Percentiles rank a stretch among this genome's conserved stretches.
These are phyloP conservation scores for Phalaenopsis aphrodite DNA, from an alignment of 106 monocot genomes.

Conservation along the genomic window DNA sequence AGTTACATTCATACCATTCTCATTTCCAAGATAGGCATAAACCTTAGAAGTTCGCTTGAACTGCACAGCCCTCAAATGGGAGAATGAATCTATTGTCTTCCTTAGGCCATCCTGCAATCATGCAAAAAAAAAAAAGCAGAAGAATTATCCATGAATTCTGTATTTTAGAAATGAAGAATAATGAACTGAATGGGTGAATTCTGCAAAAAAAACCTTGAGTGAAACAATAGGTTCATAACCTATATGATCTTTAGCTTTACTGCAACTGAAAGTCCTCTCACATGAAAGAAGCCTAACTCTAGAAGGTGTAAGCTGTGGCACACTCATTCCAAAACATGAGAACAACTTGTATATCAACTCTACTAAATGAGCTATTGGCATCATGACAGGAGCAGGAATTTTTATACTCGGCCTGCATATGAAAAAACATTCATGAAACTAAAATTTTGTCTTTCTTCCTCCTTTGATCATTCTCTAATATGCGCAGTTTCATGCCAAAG, in stretches of 20 bases:
- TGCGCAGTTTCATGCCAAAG: not conserved
- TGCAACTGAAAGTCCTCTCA: conserved; percentile 75
- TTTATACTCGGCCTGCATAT: conserved; percentile 76
- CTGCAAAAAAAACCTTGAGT: conserved; percentile 51
- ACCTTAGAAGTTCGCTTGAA: conserved; percentile 51
- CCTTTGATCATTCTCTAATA: not conserved
- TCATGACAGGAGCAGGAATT: conserved; percentile 70
- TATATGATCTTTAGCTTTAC: conserved; percentile 74
- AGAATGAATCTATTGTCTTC: conserved; percentile 72
- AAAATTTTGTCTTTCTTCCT: not conserved
- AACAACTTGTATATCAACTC: conserved; percentile 68
- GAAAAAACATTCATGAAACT: conserved; percentile 5
- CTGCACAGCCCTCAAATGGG: conserved; percentile 43
- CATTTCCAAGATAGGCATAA: conserved; percentile 60
- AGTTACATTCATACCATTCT: conserved; percentile 40
- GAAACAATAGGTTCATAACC: conserved; percentile 86
- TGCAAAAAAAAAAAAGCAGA: conserved; percentile 2
- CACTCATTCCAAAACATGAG: conserved; percentile 77
- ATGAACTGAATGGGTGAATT: not conserved
- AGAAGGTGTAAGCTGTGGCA: conserved; percentile 93
- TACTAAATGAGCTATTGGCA: conserved; percentile 83
- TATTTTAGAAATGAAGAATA: not conserved
- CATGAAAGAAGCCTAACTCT: conserved; percentile 91
- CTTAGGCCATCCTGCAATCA: conserved; percentile 73
- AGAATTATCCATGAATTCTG: not conserved